These are phyloP conservation scores for Penicillium psychrosexuale DNA, from an alignment of 2,329 filamentous ascomycete species.

Conservation along the genomic window DNA sequence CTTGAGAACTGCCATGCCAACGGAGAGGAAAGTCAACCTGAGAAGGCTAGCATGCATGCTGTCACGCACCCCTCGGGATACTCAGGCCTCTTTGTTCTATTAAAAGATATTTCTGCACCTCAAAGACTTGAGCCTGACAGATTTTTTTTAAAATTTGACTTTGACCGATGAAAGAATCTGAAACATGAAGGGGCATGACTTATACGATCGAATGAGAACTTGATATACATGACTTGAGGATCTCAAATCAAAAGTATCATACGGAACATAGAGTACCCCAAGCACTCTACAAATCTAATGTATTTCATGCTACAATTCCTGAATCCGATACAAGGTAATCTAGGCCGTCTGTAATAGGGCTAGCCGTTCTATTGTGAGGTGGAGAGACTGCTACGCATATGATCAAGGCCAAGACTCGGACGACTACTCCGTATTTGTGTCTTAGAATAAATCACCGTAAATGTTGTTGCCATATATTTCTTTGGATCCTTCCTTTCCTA, in stretches of 20 bases:
- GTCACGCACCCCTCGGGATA: no score
- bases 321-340: no score
- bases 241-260: neutral
- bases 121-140: neutral
- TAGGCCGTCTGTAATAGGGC: neutral
- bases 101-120: neutral
- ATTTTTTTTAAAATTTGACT: neutral
- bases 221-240: neutral
- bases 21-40: neutral
- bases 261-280: neutral
- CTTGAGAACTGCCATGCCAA: neutral
- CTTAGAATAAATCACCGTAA: neutral
- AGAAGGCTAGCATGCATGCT: neutral
- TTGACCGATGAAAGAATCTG: neutral
- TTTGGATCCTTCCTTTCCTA: neutral
- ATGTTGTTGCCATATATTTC: neutral
- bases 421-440: no score
- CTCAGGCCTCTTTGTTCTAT: neutral
- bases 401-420: neutral
- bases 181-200: neutral
- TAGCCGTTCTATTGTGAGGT: neutral
- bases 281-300: neutral
- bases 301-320: no score
- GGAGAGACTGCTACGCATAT: neutral
- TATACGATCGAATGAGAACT: neutral